These are phyloP conservation scores for Collybia sp. DNA, from an alignment of 768 basidiomycete species.

Conservation along the genomic window DNA sequence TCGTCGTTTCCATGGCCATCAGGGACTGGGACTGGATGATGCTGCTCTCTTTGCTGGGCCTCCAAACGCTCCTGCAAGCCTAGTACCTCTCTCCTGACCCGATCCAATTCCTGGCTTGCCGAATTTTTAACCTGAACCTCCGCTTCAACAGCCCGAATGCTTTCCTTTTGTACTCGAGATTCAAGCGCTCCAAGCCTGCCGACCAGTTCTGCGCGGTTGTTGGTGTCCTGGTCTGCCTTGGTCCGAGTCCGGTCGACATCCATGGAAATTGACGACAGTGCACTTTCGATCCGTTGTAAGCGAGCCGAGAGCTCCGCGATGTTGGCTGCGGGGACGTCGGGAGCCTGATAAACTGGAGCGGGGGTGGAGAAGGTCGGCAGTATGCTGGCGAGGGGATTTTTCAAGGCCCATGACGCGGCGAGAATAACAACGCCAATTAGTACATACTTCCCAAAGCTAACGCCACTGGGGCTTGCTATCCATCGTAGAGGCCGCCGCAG, in stretches of 20 bases:
- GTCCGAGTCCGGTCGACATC: slow-evolving; percentile 47
- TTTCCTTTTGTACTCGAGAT: slow-evolving; percentile 34
- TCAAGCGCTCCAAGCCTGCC: slow-evolving; percentile 56
- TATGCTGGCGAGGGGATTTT: slow-evolving; percentile 24
- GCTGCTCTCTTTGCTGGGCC: slow-evolving; percentile 19
- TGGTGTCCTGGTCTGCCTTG: slow-evolving; percentile 49
- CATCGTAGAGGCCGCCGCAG: slow-evolving; percentile 43
- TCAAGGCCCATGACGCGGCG: slow-evolving; percentile 40
- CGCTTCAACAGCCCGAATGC: slow-evolving; percentile 42
- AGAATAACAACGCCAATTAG: slow-evolving; percentile 38
- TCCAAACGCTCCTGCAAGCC: slow-evolving; percentile 39
- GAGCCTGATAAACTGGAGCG: slow-evolving; percentile 39
- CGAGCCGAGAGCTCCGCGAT: slow-evolving; percentile 62
- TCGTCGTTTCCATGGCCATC: slow-evolving; percentile 36
- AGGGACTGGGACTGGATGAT: slow-evolving; percentile 7
- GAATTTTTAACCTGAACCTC: slow-evolving; percentile 43
- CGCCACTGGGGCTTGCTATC: slow-evolving; percentile 26
- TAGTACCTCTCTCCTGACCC: slow-evolving; percentile 54
- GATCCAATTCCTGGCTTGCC: slow-evolving; percentile 39
- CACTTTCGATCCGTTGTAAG: slow-evolving; percentile 58
- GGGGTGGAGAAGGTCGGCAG: slow-evolving; percentile 26
- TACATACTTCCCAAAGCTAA: slow-evolving; percentile 33
- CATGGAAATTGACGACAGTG: slow-evolving; percentile 52
- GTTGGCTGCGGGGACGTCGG: slow-evolving; percentile 58
- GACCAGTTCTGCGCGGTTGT: slow-evolving; percentile 45